Conservation (phyloP, 164 flowering plant genomes). For the Nelumbo lutea region DNA sequence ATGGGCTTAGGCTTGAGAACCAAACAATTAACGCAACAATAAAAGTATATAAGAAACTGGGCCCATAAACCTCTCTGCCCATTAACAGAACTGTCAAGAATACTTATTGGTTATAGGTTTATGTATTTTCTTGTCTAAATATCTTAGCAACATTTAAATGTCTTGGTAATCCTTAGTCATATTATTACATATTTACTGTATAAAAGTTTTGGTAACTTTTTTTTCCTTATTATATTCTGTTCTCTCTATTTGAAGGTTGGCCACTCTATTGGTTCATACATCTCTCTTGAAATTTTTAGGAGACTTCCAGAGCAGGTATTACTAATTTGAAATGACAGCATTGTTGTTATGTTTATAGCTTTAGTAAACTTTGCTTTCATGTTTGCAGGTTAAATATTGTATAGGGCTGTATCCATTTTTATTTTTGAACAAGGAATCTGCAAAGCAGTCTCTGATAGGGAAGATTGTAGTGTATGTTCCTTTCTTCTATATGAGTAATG, state of each 20-base stretch:
- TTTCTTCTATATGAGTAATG: constrained; percentile 14
- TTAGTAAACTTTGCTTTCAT: constrained; percentile 8
- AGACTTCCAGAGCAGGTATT: constrained; percentile 62
- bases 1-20: no score
- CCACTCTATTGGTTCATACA: constrained; percentile 91
- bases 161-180: no score
- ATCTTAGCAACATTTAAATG: no score
- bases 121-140: no score
- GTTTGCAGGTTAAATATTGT: constrained; percentile 54
- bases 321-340: not conserved
- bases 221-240: not conserved
- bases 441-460: constrained; percentile 43
- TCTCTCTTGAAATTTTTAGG: constrained; percentile 62
- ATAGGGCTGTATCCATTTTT: constrained; percentile 85
- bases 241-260: constrained; percentile 58
- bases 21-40: no score
- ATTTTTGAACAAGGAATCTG: constrained; percentile 49
- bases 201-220: no score
- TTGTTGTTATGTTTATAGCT: not conserved
- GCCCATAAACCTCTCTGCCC: no score
- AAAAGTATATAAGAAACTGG: no score
- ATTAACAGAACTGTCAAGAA: no score
- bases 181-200: no score
- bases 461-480: constrained; percentile 53
- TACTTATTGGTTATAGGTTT: no score